phyloP scores from a whole-genome alignment of 805 yeast species.

The Crinitomyces ghanaensis region DNA sequence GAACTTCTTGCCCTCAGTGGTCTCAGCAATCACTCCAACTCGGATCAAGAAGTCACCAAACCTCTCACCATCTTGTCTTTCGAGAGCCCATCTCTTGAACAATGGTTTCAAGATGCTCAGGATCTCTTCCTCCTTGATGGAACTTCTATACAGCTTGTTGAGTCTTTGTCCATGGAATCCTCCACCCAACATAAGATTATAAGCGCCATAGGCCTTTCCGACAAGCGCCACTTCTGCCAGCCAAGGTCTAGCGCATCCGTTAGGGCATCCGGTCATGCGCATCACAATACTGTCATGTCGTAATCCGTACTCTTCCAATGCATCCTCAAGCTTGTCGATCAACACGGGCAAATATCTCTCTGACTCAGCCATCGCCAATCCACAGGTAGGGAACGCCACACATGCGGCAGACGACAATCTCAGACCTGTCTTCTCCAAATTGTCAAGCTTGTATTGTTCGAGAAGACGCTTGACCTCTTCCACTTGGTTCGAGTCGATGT shows the following conservation, averaged over 20 bases:
- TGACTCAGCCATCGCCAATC: constrained; percentile 97
- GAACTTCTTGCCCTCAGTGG: constrained; percentile 84
- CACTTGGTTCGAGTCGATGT: constrained; percentile 58
- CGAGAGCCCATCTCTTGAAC: constrained; percentile 89
- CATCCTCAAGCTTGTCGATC: constrained; percentile 69
- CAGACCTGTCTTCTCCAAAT: constrained; percentile 68
- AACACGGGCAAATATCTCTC: constrained; percentile 84
- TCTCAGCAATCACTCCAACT: constrained; percentile 77
- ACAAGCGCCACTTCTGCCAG: constrained; percentile 90
- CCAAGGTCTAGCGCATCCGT: constrained; percentile 99
- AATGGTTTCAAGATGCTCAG: constrained; percentile 65
- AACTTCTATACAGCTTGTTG: constrained; percentile 79
- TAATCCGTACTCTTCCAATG: constrained; percentile 82
- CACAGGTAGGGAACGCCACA: constrained; percentile 98
- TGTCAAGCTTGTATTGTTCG: constrained; percentile 69
- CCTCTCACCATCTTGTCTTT: constrained; percentile 83
- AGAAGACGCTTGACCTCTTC: constrained; percentile 50
- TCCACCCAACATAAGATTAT: constrained; percentile 91
- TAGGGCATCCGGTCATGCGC: constrained; percentile 99
- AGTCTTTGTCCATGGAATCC: constrained; percentile 89
- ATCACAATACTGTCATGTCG: constrained; percentile 89
- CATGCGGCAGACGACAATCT: constrained; percentile 91
- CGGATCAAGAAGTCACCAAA: constrained; percentile 91
- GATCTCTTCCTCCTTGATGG: constrained; percentile 84
- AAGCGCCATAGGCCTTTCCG: constrained; percentile 90